Conservation (phyloP, 2,329 filamentous ascomycete species). For the Phaeophleospora eucalypticola region DNA sequence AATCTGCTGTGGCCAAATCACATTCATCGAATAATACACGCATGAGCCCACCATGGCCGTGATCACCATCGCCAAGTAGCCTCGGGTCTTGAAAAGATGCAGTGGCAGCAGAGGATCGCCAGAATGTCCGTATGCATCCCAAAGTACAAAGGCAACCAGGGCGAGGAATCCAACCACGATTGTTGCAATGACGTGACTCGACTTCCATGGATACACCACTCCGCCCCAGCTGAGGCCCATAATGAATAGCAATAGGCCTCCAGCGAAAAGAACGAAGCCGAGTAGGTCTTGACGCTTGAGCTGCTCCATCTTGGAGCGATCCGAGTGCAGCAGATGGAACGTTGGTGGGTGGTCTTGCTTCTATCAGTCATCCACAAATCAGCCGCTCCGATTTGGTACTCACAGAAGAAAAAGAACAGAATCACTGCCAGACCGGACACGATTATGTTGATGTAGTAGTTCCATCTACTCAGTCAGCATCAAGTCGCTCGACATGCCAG, state of each 20-base stretch:
- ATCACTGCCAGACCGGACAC: neutral
- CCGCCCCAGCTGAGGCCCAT: constrained; percentile 23
- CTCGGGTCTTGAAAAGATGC: constrained; percentile 26
- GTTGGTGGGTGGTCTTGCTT: constrained; percentile 2
- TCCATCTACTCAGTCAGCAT: constrained; percentile 3
- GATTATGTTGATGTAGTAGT: constrained; percentile 5
- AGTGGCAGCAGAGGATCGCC: constrained; percentile 29
- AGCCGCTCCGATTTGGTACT: neutral
- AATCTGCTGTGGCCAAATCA: constrained; percentile 14
- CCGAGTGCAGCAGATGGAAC: constrained; percentile 3
- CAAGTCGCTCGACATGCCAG: neutral
- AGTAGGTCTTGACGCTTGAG: constrained; percentile 2
- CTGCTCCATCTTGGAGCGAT: constrained; percentile 3
- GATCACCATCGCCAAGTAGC: constrained; percentile 31
- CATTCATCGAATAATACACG: constrained; percentile 30
- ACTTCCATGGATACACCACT: constrained; percentile 17
- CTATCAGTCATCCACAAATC: neutral
- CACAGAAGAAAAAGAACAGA: constrained; percentile 5
- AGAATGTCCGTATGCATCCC: constrained; percentile 4
- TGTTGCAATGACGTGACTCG: constrained; percentile 13
- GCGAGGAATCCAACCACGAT: constrained; percentile 13
- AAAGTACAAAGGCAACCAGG: constrained; percentile 11
- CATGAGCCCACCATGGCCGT: constrained; percentile 32
- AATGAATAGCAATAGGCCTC: constrained; percentile 20
- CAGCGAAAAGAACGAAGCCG: constrained; percentile 11